phyloP scores from a whole-genome alignment of 257 asterid species.

The Nicotiana attenuata region DNA sequence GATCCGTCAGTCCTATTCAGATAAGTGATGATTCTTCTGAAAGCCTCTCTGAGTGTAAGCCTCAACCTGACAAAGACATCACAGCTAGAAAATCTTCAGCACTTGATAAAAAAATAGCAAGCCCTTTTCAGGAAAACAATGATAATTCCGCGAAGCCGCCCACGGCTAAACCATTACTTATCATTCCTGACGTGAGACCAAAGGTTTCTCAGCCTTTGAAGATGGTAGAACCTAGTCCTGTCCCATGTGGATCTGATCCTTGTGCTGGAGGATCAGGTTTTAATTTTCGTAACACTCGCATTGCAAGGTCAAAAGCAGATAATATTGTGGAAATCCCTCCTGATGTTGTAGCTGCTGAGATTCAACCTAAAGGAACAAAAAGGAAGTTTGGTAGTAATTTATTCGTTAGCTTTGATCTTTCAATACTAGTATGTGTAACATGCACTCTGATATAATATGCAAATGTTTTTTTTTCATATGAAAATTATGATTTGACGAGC shows the following conservation, averaged over 20 bases:
- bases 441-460: conserved; percentile 6
- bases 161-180: conserved; percentile 39
- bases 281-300: conserved; percentile 16
- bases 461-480: background rate
- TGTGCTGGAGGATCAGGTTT: conserved; percentile 22
- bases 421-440: conserved; percentile 4
- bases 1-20: conserved; percentile 22
- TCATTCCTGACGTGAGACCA: conserved; percentile 34
- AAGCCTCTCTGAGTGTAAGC: background rate
- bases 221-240: conserved; percentile 33
- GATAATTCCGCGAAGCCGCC: conserved; percentile 27
- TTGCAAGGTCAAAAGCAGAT: conserved; percentile 32
- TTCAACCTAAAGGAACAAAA: conserved; percentile 38
- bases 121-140: conserved; percentile 15
- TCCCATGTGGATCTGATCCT: conserved; percentile 22
- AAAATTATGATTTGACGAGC: background rate
- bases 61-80: conserved; percentile 6
- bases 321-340: conserved; percentile 22
- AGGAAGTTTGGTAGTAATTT: conserved; percentile 39
- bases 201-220: conserved; percentile 23
- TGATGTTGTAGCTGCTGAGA: conserved; percentile 31
- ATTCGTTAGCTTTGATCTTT: background rate
- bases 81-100: conserved; percentile 22
- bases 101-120: background rate
- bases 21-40: conserved; percentile 6